Conservation (phyloP, 2,329 filamentous ascomycete species). For the Cladophialophora immunda region DNA sequence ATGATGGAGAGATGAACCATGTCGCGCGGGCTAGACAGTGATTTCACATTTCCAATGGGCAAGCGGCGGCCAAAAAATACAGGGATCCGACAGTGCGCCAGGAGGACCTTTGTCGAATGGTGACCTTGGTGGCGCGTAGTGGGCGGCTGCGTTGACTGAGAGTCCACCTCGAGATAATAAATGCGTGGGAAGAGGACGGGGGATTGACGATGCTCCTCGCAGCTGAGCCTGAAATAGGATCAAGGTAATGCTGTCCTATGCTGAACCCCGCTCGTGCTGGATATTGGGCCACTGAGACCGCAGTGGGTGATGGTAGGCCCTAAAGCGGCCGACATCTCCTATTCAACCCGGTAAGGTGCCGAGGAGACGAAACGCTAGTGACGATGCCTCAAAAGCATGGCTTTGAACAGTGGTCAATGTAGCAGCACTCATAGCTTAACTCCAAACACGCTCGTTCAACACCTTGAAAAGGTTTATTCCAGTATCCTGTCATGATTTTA, state of each 20-base stretch:
- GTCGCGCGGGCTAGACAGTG: background rate
- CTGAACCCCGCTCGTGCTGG: background rate
- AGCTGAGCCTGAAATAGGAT: background rate
- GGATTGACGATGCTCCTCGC: background rate
- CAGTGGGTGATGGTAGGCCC: too few species aligned
- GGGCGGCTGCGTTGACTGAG: background rate
- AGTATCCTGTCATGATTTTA: too few species aligned
- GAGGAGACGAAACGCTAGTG: too few species aligned
- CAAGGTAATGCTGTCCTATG: background rate
- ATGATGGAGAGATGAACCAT: constrained; percentile 6
- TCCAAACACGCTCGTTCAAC: too few species aligned
- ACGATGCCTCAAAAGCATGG: too few species aligned
- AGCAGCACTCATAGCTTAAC: too few species aligned
- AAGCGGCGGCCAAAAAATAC: background rate
- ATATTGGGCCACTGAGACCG: background rate
- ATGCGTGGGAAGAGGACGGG: background rate
- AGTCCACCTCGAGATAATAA: background rate
- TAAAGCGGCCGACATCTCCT: too few species aligned
- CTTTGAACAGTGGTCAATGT: too few species aligned
- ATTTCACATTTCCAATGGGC: background rate
- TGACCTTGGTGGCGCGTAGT: background rate
- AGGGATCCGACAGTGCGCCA: background rate
- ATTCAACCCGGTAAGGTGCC: too few species aligned
- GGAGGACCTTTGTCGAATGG: background rate
- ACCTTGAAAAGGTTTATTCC: too few species aligned